Evolutionary conservation across 2,329 filamentous ascomycete species (phyloP).

Genomic region (Diplodia seriata): DNA sequence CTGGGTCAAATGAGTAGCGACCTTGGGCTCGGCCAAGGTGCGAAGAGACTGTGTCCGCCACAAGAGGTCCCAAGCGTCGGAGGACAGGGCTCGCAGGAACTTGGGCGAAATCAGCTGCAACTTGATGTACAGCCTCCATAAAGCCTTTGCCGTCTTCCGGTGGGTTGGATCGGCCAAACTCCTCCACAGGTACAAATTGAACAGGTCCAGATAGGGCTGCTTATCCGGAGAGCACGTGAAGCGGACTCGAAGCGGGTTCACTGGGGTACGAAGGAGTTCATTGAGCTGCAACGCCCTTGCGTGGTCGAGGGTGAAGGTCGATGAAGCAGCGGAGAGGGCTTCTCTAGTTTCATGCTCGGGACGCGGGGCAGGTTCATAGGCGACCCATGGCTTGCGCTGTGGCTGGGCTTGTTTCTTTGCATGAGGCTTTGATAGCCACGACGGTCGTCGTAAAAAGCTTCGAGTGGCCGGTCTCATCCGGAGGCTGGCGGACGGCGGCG

Average conservation of each 20-base stretch:
- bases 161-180: constrained; percentile 30
- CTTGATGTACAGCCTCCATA: constrained; percentile 45
- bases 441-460: constrained; percentile 8
- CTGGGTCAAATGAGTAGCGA: constrained; percentile 37
- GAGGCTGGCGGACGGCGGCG: not conserved
- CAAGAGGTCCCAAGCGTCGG: constrained; percentile 45
- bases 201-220: constrained; percentile 15
- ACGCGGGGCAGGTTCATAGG: not conserved
- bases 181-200: constrained; percentile 36
- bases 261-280: not conserved
- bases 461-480: constrained; percentile 6
- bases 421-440: not conserved
- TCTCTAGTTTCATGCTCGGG: not conserved
- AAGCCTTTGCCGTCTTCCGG: constrained; percentile 30
- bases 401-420: not conserved
- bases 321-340: not conserved
- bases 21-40: constrained; percentile 34
- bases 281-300: not conserved
- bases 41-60: constrained; percentile 41
- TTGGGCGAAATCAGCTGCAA: constrained; percentile 37
- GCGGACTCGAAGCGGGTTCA: not conserved
- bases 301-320: not conserved
- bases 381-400: not conserved
- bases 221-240: not conserved
- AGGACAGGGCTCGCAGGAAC: constrained; percentile 37